Evolutionary conservation across 2,329 filamentous ascomycete genomes (phyloP).

Genomic region (Talaromyces sp.): DNA sequence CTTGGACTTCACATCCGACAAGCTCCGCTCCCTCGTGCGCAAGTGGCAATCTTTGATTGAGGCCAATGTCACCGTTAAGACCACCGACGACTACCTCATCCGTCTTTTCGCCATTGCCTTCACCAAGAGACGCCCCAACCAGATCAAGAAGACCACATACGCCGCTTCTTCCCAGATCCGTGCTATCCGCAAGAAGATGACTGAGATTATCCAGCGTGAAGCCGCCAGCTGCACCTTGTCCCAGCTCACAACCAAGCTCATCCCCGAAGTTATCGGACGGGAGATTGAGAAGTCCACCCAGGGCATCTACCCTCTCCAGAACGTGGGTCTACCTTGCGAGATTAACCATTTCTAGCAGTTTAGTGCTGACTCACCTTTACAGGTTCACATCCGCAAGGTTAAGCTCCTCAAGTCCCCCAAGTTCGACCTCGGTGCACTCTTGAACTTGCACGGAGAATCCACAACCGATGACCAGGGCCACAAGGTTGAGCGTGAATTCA

Average conservation of each 20-base stretch:
- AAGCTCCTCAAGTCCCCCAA: conserved; percentile 99
- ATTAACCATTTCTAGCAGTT: not conserved
- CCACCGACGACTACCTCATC: conserved; percentile 99
- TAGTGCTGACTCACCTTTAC: conserved; percentile 33
- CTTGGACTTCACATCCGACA: conserved; percentile 99
- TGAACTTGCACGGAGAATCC: conserved; percentile 97
- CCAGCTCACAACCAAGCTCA: conserved; percentile 97
- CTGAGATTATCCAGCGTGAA: conserved; percentile 96
- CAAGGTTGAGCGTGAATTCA: conserved; percentile 99
- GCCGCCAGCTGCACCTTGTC: conserved; percentile 89
- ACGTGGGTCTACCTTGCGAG: conserved; percentile 54
- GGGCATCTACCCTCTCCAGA: conserved; percentile 99
- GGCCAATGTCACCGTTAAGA: conserved; percentile 99
- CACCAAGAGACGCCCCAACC: conserved; percentile 98
- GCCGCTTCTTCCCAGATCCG: conserved; percentile 95
- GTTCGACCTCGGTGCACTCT: conserved; percentile 95
- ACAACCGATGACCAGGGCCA: conserved; percentile 93
- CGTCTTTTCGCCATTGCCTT: conserved; percentile 98
- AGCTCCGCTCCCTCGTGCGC: conserved; percentile 96
- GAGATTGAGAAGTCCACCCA: conserved; percentile 99
- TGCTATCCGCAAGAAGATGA: conserved; percentile 99
- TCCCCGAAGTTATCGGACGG: conserved; percentile 97
- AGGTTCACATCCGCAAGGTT: conserved; percentile 99
- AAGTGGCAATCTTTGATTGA: conserved; percentile 99
- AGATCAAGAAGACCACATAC: conserved; percentile 99